phyloP scores from a whole-genome alignment of 495 filamentous ascomycete genomes.

The Saxispiralis lemnorum region DNA sequence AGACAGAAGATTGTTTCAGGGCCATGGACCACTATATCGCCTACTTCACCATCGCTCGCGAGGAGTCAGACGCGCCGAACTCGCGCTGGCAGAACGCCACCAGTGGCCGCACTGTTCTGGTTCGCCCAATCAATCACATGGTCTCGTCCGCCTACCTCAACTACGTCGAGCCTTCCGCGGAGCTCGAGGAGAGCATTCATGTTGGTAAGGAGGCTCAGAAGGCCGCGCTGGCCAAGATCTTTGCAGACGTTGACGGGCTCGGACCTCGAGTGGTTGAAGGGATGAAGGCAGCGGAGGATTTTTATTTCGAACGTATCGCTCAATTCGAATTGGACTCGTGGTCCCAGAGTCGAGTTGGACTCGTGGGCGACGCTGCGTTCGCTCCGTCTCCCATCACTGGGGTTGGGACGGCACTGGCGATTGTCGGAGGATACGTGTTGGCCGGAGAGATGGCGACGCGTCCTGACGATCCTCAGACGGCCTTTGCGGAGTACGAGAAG shows the following conservation, averaged over 20 bases:
- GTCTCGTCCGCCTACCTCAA: too few relatives aligned
- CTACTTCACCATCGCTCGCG: conserved; percentile 1
- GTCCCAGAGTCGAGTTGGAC: conserved; percentile 15
- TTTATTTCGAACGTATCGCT: conserved; percentile 8
- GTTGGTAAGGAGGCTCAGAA: background rate
- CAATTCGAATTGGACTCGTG: conserved; percentile 9
- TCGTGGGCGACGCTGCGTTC: conserved; percentile 17
- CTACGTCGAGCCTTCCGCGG: too few relatives aligned
- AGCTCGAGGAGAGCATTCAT: too few relatives aligned
- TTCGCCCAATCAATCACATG: background rate
- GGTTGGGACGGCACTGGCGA: conserved; percentile 15
- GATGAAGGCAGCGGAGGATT: conserved; percentile 7
- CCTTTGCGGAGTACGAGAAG: too few relatives aligned
- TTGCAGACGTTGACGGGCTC: background rate
- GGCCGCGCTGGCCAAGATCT: background rate
- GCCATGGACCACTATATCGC: background rate
- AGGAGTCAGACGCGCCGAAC: background rate
- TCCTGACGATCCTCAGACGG: too few relatives aligned
- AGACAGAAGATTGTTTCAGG: background rate
- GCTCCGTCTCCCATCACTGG: conserved; percentile 9
- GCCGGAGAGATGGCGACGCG: conserved; percentile 13
- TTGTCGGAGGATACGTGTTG: conserved; percentile 16
- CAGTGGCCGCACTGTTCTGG: background rate
- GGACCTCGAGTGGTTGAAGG: background rate
- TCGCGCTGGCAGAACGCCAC: background rate